Evolutionary conservation across 768 basidiomycete species (phyloP).

Genomic region (Tulasnella sp.): DNA sequence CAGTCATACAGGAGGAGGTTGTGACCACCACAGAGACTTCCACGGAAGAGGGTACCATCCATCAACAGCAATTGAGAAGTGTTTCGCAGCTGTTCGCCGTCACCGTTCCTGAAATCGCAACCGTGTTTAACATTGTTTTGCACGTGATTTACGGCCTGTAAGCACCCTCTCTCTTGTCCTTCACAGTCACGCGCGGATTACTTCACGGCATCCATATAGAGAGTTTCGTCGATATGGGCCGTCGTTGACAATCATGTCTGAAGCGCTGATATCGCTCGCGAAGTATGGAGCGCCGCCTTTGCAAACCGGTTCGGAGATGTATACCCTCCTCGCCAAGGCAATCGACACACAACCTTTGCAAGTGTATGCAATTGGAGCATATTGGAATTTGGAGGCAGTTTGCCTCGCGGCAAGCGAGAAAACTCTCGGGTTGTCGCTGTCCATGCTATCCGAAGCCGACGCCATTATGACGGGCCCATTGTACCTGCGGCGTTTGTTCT

Average conservation of each 20-base stretch:
- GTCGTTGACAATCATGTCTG: neutral
- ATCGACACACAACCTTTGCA: slow-evolving; percentile 60
- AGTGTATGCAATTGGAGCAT: slow-evolving; percentile 58
- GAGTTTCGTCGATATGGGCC: neutral
- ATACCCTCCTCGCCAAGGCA: slow-evolving; percentile 43
- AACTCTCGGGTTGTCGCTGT: slow-evolving; percentile 57
- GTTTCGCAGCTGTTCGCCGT: neutral
- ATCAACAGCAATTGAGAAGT: neutral
- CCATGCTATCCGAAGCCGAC: slow-evolving; percentile 56
- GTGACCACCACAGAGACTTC: neutral
- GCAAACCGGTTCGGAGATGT: neutral
- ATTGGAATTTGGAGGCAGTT: slow-evolving; percentile 53
- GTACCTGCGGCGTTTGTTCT: slow-evolving; percentile 72
- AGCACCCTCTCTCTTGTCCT: neutral
- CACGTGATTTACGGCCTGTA: slow-evolving; percentile 8
- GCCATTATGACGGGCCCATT: slow-evolving; percentile 57
- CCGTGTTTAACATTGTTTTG: slow-evolving; percentile 1
- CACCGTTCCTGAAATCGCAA: neutral
- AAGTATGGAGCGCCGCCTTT: neutral
- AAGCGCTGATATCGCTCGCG: neutral
- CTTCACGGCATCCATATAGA: neutral
- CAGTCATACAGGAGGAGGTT: neutral
- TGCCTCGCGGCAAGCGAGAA: slow-evolving; percentile 65
- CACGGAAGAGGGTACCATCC: neutral
- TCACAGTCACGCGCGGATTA: neutral